Evolutionary conservation across 352 stramenopile species (phyloP), one percentile per base, ranked within the genome.

Genomic region (Phytopythium chamaehyphon): DNA sequence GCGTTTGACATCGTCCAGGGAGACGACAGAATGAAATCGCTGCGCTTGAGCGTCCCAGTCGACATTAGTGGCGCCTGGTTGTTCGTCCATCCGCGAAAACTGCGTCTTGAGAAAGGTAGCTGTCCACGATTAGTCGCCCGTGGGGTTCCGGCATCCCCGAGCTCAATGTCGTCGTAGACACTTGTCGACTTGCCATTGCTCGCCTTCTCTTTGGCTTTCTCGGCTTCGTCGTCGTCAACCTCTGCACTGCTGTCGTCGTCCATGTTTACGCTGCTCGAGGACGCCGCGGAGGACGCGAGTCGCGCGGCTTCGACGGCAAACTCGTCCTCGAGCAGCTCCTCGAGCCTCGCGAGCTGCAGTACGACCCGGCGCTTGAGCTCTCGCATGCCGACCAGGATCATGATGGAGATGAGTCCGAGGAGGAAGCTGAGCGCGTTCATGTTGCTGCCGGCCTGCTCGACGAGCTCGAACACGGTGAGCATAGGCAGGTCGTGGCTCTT

Each of bases 391-490:
- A 79, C 19, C 14, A 97, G 61, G 18, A 83, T 59, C 7, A 56
- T 19, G 31, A 94, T 80, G 26, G 71, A 83, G 18, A 73, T 42
- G 18, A 67, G 54, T 7, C 83, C 83, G 2, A 97, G 36, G 6
- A 81, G 36, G 38, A 96, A 76, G 16, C 79, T 86, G 46, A 71
- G 79, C 28, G 36, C 78, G 55, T 95, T 95, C 54, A 78, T 73
- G 26, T 96, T 53, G 4, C 3, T 24, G n/a, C 60, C 52, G 37
- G 81, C 74, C 48, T 80, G 52, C 46, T 72, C 54, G 22, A 90
- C 59, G 7, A 96, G 55, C 44, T 84, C 69, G 19, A 71, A 24
- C 7, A 93, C 56, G 11, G 78, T 83, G 31, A 87, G 57, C 40
- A 91, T 75, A 36, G 88, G 64, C 35, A 73, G 51, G 36, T 89